These are phyloP conservation scores for Suillus sp. DNA, from an alignment of 768 basidiomycete species.

Conservation along the genomic window DNA sequence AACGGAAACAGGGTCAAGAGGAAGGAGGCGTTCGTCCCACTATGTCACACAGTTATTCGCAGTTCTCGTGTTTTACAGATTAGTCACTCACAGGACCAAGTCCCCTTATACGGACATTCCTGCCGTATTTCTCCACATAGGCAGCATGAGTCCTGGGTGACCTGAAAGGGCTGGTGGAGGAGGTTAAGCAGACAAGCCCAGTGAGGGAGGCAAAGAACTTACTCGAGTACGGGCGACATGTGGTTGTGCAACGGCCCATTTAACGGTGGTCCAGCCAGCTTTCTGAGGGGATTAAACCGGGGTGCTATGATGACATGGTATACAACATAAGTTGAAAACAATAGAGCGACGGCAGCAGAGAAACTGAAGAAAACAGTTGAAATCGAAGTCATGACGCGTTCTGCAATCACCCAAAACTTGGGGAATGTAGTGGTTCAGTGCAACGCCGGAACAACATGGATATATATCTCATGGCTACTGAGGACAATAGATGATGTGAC, in stretches of 20 bases:
- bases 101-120: conserved; percentile 69
- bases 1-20: conserved; percentile 77
- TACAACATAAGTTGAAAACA: conserved; percentile 24
- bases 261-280: conserved; percentile 63
- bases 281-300: conserved; percentile 46
- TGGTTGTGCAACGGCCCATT: conserved; percentile 54
- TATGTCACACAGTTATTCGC: conserved; percentile 27
- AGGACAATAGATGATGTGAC: conserved; percentile 17
- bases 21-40: conserved; percentile 82
- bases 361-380: conserved; percentile 14
- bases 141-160: conserved; percentile 57
- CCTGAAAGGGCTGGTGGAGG: conserved; percentile 46
- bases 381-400: conserved; percentile 14
- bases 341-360: conserved; percentile 13
- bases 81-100: conserved; percentile 60
- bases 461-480: conserved; percentile 10
- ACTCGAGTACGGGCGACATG: conserved; percentile 61
- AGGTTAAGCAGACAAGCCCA: conserved; percentile 1
- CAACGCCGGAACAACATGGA: conserved; percentile 6
- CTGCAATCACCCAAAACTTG: neutral
- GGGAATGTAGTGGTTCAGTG: neutral
- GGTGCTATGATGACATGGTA: conserved; percentile 32
- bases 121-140: conserved; percentile 62
- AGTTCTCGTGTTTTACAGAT: neutral
- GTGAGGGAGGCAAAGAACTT: conserved; percentile 23